phyloP scores from a whole-genome alignment of 495 filamentous ascomycete genomes.

The Cladorrhinum samala region DNA sequence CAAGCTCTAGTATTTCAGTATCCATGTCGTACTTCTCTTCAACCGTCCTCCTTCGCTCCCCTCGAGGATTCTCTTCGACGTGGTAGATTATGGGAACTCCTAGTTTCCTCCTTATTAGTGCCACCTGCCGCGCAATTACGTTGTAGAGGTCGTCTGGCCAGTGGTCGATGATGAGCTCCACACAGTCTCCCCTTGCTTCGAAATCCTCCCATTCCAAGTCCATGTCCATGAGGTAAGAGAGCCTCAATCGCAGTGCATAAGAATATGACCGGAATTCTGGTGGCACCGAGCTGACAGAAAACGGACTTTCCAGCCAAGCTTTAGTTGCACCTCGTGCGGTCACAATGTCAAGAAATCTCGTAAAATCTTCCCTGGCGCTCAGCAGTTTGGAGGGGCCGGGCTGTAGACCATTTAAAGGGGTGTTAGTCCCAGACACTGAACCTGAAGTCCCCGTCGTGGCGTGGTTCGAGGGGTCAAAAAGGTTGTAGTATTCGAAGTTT shows the following conservation, averaged over 20 bases:
- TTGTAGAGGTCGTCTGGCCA: slow-evolving; percentile 47
- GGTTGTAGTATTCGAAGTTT: slow-evolving; percentile 76
- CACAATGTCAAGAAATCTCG: slow-evolving; percentile 61
- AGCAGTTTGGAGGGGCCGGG: slow-evolving; percentile 55
- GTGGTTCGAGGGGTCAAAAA: slow-evolving; percentile 42
- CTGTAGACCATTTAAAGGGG: slow-evolving; percentile 29
- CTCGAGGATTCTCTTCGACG: slow-evolving; percentile 49
- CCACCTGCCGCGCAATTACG: slow-evolving; percentile 51
- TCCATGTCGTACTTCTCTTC: slow-evolving; percentile 47
- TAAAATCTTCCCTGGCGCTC: slow-evolving; percentile 67
- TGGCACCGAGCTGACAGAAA: slow-evolving; percentile 62
- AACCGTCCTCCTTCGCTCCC: slow-evolving; percentile 31
- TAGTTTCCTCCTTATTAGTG: slow-evolving; percentile 56
- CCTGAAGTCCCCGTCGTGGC: slow-evolving; percentile 1
- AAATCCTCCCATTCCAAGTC: slow-evolving; percentile 54
- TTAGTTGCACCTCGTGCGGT: slow-evolving; percentile 50
- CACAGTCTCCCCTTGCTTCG: slow-evolving; percentile 63
- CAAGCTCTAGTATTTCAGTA: slow-evolving; percentile 57
- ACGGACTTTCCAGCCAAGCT: slow-evolving; percentile 60
- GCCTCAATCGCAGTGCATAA: slow-evolving; percentile 57
- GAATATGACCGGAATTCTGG: slow-evolving; percentile 61
- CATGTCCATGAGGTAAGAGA: slow-evolving; percentile 53
- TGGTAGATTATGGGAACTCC: slow-evolving; percentile 65
- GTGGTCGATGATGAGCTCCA: slow-evolving; percentile 64
- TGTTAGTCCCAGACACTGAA: slow-evolving; percentile 23